Evolutionary conservation across 352 stramenopile genomes (phyloP), one percentile per base, ranked within the genome.

Genomic region (Blastocystis sp.): DNA sequence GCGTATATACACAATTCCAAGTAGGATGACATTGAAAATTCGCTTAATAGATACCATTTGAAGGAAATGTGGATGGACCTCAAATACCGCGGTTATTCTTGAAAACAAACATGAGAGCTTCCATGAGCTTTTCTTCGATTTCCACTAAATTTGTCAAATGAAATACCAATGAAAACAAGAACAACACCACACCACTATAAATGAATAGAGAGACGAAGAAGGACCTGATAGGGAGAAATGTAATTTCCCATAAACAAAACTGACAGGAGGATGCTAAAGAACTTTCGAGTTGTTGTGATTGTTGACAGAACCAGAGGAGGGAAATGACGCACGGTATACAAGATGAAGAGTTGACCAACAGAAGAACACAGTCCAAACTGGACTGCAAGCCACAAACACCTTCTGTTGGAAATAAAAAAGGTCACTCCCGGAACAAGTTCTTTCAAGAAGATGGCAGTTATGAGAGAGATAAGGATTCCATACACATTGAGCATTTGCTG

Each of bases 251-350:
- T 98, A 91, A 96, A 95, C 27, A 98, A 91, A n/a, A 99, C 96
- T 24, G 95, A 98, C 89, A 99, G 95, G n/a, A 99, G 91, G 54
- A 99, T 98, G 7, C 95, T 98, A 91, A 99, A 99, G 91, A 99
- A 99, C 92, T 99, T 99, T 91, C 97, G 93, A 79, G 97, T 99
- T 0, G 97, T 99, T 42, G 97, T 99, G 89, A 99, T 98, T 48
- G 97, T 99, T 53, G 96, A 98, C 91, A 87, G 68, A 24, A 91
- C 79, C 9, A 99, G 94, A 48, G 97, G 95, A 91, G 97, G 97
- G 92, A 98, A 98, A 90, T 97, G 93, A 88, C 96, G 94, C 90
- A 99, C 97, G 42, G 96, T 98, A 90, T 97, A 98, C 94, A 98
- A 99, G 93, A 99, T 99, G 91, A 99, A 99, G 91, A 97, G 97